A percentile compares a stretch with the other conserved stretches of the same genome.
Evolutionary conservation across 2,329 filamentous ascomycete species (phyloP).

Genomic region (Fonsecaea nubica): DNA sequence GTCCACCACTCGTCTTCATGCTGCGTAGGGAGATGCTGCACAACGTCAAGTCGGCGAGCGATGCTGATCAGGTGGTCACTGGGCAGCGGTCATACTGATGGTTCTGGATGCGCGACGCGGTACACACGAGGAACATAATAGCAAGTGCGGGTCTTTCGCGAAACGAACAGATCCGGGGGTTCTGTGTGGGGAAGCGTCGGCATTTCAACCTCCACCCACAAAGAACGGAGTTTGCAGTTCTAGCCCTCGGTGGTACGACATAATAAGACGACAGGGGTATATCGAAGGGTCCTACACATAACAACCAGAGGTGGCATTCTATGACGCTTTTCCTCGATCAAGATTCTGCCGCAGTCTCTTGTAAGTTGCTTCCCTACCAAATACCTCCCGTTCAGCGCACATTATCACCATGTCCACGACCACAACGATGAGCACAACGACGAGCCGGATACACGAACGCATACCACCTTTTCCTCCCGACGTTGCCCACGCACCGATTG

Average conservation of each 20-base stretch:
- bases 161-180: background rate
- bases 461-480: background rate
- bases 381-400: background rate
- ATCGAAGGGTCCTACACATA: background rate
- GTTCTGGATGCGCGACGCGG: background rate
- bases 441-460: background rate
- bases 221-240: background rate
- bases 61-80: background rate
- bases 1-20: background rate
- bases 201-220: background rate
- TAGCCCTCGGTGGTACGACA: background rate
- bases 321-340: background rate
- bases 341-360: too few relatives aligned
- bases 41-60: background rate
- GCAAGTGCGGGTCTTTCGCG: background rate
- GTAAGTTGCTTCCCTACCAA: background rate
- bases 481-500: constrained; percentile 45
- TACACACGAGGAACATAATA: background rate
- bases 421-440: background rate
- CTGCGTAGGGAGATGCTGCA: background rate
- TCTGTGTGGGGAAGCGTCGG: background rate
- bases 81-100: background rate
- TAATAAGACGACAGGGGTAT: background rate
- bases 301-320: background rate
- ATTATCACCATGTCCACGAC: background rate